Base-by-base conservation (phyloP, 441 rosid genomes). In the Biscutella laevigata region DNA sequence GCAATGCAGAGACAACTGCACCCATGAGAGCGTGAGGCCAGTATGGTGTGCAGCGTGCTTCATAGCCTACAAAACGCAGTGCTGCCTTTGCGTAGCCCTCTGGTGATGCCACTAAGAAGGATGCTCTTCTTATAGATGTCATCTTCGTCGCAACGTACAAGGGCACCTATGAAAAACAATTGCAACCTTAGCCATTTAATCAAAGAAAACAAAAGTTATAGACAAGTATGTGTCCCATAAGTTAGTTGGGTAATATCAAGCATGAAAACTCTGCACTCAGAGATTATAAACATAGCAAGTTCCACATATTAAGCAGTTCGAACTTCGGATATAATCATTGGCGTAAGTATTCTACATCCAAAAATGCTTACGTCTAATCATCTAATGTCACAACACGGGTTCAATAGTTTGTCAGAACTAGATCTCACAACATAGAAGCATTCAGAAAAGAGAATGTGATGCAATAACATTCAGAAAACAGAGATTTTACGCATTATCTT, bases 141-240 rank as follows among this genome's bases (percentile, higher is more conserved):
- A 87, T 90, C 71, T 83, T 87, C 6, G 98, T 87, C 28, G 98
- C 98, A 30, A 90, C 92, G 3, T 90, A 90, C 49, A 87, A 71
- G 0, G 95, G 98, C 45, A 84, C 88, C 95, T 87, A 64, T 61
- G 34, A 34, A 17, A 38, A n/a, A 56, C 35, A 56, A 19, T 29
- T 25, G 20, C 22, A 20, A 43, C 52, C 12, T 58, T 44, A 59
- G 69, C 24, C 57, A 32, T 39, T 26, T 13, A 15, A 24, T 48
- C 26, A n/a, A 37, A 64, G 26, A 40, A 24, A 20, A 2, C 39
- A 40, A 35, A 20, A 4, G 12, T 19, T 26, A 15, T 17, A n/a
- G 29, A 12, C 40, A 52, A n/a, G n/a, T n/a, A 41, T 36, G 55
- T 62, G 21, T 22, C 4, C 14, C 57, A 29, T 54, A 15, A 29